Evolutionary conservation across 441 rosid species (phyloP).

Genomic region (Eutrema salsugineum): DNA sequence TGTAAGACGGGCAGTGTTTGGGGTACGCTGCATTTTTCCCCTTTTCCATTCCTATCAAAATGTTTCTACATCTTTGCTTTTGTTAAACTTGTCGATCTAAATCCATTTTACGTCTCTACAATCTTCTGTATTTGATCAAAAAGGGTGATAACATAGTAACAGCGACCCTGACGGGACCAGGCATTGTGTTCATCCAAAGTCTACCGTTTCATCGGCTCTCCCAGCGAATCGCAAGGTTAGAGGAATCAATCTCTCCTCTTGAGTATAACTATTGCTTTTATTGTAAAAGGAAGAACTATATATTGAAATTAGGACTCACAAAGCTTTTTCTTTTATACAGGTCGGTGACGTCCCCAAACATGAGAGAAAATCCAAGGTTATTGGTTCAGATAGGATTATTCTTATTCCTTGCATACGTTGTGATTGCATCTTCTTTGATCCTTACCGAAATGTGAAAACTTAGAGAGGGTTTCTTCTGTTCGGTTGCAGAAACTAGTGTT

Average conservation of each 20-base stretch:
- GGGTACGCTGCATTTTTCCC: conserved; percentile 44
- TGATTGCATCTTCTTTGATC: conserved; percentile 84
- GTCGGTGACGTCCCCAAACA: conserved; percentile 97
- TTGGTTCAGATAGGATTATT: conserved; percentile 83
- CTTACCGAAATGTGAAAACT: conserved; percentile 30
- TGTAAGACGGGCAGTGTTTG: conserved; percentile 82
- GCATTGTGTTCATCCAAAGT: conserved; percentile 97
- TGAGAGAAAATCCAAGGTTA: conserved; percentile 98
- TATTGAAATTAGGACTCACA: conserved; percentile 2
- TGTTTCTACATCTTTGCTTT: neutral
- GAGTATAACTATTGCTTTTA: neutral
- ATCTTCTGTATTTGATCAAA: neutral
- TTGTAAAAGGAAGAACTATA: neutral
- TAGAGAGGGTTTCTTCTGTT: neutral
- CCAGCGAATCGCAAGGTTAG: conserved; percentile 87
- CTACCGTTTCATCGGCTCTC: conserved; percentile 90
- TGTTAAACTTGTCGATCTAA: neutral
- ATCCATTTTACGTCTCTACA: neutral
- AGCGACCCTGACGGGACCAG: conserved; percentile 88
- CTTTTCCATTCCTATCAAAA: neutral
- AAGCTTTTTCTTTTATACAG: conserved; percentile 34
- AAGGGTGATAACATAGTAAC: conserved; percentile 90
- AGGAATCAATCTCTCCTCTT: neutral
- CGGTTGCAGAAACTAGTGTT: neutral
- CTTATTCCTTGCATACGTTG: conserved; percentile 89